Evolutionary conservation across 2,329 filamentous ascomycete species (phyloP), one percentile per base, ranked within the genome.

Genomic region (Pseudocercospora eumusae): DNA sequence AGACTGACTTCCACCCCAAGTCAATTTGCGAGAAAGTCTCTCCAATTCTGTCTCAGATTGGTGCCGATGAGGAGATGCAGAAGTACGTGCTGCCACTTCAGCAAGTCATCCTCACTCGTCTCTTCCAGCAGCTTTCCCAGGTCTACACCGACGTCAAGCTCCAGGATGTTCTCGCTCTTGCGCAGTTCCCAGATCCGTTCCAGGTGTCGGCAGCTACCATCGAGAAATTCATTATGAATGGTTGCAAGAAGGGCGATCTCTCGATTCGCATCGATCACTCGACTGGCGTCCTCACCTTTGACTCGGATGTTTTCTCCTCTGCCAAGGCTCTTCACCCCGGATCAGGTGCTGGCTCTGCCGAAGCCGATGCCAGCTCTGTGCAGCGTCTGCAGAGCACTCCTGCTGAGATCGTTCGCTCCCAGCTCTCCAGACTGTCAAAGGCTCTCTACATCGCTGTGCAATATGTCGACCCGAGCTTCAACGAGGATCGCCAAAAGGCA

Each of bases 201-300:
- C 90, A 97, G 80, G 92, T 98, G 69, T 90, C 86, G 66, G 88
- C 90, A 58, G 87, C 89, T 68, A 96, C 91, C 65, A 96, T 99
- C 69, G 95, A 99, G 83, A 99, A 98, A 82, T 99, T 99, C 84
- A 98, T 99, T 84, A 99, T 99, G 95, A 99, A 99, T 79, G 95
- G 95, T 67, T 98, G 96, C 86, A 99, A 99, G 87, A 99, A 99
- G 86, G 95, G 95, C 61, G 95, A 99, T 72, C 85, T 99, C 50
- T 90, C 95, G 58, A 96, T 99, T 71, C 92, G 95, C 65, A 92
- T 98, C 79, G 91, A 98, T 75, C 95, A 99, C 75, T 92, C 92
- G 65, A 93, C 93, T 58, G 92, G 95, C 64, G 91, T 97, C 55
- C 86, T 99, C 64, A 97, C 92, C 76, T 99, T 99, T 72, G 95